phyloP scores from a whole-genome alignment of 345 rosid species.

The Pelargonium nanum region DNA sequence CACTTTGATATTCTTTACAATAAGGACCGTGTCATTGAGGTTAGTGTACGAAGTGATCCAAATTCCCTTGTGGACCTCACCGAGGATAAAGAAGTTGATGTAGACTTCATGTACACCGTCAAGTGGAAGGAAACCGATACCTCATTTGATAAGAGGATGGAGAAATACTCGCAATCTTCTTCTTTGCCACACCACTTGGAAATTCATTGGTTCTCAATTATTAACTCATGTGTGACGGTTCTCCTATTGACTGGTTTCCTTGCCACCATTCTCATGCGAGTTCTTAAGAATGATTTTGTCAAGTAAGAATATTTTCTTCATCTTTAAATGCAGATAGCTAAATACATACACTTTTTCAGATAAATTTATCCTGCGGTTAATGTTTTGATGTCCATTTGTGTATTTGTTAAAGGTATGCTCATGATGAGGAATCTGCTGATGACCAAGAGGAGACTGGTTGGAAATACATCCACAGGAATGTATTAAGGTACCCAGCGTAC shows the following conservation, averaged over 20 bases:
- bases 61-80: conserved; percentile 33
- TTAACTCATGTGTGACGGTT: conserved; percentile 48
- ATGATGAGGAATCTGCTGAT: conserved; percentile 39
- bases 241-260: conserved; percentile 55
- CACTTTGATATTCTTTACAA: conserved; percentile 38
- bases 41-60: conserved; percentile 30
- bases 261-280: conserved; percentile 53
- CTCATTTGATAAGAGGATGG: conserved; percentile 49
- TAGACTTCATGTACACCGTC: conserved; percentile 38
- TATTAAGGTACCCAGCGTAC: conserved; percentile 33
- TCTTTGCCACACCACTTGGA: conserved; percentile 48
- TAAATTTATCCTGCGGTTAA: neutral
- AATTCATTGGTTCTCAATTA: conserved; percentile 53
- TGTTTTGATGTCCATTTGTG: neutral
- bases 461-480: conserved; percentile 45
- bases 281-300: conserved; percentile 49
- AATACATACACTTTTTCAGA: neutral
- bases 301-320: conserved; percentile 23
- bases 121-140: conserved; percentile 49
- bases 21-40: conserved; percentile 42
- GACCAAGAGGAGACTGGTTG: conserved; percentile 47
- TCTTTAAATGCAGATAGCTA: neutral
- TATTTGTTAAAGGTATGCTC: conserved; percentile 24
- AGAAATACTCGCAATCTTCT: conserved; percentile 40
- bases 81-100: conserved; percentile 36